phyloP scores from a whole-genome alignment of 106 monocot species.

The Allium cepa region DNA sequence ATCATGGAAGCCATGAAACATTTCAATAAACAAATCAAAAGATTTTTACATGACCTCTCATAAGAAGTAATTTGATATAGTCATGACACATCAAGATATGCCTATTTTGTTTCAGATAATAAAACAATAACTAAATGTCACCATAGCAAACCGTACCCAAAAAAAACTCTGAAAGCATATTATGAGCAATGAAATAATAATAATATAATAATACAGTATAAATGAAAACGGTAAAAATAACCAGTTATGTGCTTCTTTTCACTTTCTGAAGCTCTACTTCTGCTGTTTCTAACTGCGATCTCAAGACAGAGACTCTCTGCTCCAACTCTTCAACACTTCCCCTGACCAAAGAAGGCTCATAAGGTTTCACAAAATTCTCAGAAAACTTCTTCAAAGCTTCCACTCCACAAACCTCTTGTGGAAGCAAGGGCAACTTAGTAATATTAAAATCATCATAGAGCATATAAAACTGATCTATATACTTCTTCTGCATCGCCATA shows the following conservation, averaged over 20 bases:
- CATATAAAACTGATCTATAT: slow-evolving; percentile 87
- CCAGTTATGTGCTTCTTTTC: slow-evolving; percentile 36
- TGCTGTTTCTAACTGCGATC: slow-evolving; percentile 48
- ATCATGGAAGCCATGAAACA: too few relatives aligned
- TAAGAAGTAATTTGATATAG: too few relatives aligned
- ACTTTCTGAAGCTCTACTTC: slow-evolving; percentile 46
- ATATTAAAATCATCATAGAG: slow-evolving; percentile 93
- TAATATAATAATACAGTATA: too few relatives aligned
- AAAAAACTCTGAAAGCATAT: too few relatives aligned
- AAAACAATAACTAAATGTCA: too few relatives aligned
- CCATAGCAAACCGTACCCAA: too few relatives aligned
- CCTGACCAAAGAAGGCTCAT: slow-evolving; percentile 37
- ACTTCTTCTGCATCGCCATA: slow-evolving; percentile 90
- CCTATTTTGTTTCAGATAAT: too few relatives aligned
- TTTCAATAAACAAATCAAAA: too few relatives aligned
- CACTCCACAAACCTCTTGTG: slow-evolving; percentile 78
- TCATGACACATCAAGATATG: too few relatives aligned
- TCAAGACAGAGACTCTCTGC: slow-evolving; percentile 49
- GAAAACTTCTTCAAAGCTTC: slow-evolving; percentile 73
- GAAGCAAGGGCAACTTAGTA: slow-evolving; percentile 85
- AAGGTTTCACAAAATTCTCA: slow-evolving; percentile 49
- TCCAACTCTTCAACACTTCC: slow-evolving; percentile 69
- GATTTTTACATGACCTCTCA: too few relatives aligned
- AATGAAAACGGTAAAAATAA: too few relatives aligned
- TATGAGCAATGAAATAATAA: too few relatives aligned